A percentile compares a stretch with the other conserved stretches of the same genome.
Evolutionary conservation across 2,329 filamentous ascomycete genomes (phyloP).

Genomic region (Stachybotrys elegans): DNA sequence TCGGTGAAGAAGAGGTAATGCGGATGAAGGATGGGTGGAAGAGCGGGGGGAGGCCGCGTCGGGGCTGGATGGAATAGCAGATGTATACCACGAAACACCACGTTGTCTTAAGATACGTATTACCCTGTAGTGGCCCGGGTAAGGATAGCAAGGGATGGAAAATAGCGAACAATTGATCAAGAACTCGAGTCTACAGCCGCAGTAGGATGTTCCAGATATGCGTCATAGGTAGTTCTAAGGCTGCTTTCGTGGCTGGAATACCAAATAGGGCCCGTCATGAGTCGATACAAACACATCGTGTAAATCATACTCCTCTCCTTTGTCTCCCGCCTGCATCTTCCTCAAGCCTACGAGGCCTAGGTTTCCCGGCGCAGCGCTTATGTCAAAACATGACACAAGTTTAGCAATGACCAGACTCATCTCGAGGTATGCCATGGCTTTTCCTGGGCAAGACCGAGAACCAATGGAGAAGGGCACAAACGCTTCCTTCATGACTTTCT

Average conservation of each 20-base stretch:
- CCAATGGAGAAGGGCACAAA: constrained; percentile 6
- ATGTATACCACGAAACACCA: too few relatives aligned
- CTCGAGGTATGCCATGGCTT: constrained; percentile 8
- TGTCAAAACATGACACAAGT: constrained; percentile 5
- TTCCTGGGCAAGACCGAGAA: constrained; percentile 4
- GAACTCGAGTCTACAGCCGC: too few relatives aligned
- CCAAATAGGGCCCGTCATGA: neutral
- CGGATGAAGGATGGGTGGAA: neutral
- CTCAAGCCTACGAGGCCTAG: neutral
- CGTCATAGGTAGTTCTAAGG: too few relatives aligned
- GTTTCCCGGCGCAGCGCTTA: neutral
- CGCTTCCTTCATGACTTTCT: neutral
- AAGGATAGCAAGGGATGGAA: too few relatives aligned
- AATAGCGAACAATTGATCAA: too few relatives aligned
- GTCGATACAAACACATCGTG: neutral
- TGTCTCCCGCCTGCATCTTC: neutral
- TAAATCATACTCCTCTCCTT: neutral
- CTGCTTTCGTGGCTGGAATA: neutral
- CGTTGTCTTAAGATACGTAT: too few relatives aligned
- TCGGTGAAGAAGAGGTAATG: constrained; percentile 54
- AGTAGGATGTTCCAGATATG: too few relatives aligned
- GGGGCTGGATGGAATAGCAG: too few relatives aligned
- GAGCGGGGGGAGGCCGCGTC: neutral
- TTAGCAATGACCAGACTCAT: constrained; percentile 3
- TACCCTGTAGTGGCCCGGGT: too few relatives aligned